These are phyloP conservation scores for Yamadazyma buinensis DNA, from an alignment of 1,139 yeast species.

Conservation along the genomic window DNA sequence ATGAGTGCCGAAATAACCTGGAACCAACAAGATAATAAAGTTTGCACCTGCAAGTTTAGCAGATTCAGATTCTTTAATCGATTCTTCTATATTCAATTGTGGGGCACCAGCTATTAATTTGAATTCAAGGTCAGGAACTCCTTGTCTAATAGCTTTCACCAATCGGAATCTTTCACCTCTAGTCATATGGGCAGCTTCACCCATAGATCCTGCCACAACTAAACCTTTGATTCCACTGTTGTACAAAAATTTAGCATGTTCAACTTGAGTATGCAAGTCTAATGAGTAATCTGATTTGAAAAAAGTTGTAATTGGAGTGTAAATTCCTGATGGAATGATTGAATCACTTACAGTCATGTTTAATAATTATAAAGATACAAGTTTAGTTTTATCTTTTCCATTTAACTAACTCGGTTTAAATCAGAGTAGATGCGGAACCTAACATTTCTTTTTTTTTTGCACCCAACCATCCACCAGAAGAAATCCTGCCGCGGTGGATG, in stretches of 20 bases:
- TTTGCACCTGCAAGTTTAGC: conserved; percentile 34
- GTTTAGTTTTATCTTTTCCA: neutral
- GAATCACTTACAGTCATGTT: conserved; percentile 11
- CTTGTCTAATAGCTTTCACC: conserved; percentile 19
- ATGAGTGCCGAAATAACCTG: conserved; percentile 32
- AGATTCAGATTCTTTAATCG: conserved; percentile 24
- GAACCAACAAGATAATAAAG: conserved; percentile 27
- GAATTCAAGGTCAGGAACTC: conserved; percentile 24
- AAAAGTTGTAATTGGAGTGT: conserved; percentile 49
- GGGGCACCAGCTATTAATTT: conserved; percentile 36
- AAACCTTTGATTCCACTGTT: conserved; percentile 43
- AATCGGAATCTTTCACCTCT: conserved; percentile 28
- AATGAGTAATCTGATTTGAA: conserved; percentile 36
- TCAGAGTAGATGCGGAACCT: neutral
- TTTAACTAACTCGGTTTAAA: neutral
- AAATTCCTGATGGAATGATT: conserved; percentile 29
- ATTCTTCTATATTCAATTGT: conserved; percentile 24
- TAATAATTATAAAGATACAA: neutral
- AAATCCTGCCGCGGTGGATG: too few relatives aligned
- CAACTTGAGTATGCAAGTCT: conserved; percentile 39
- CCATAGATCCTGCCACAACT: conserved; percentile 47
- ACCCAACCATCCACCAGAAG: too few relatives aligned
- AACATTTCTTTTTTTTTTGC: too few relatives aligned
- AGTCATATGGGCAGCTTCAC: conserved; percentile 35
- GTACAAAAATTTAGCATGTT: conserved; percentile 38